Conservation (phyloP, 2,329 filamentous ascomycete species). For the Colletotrichum liriopes region DNA sequence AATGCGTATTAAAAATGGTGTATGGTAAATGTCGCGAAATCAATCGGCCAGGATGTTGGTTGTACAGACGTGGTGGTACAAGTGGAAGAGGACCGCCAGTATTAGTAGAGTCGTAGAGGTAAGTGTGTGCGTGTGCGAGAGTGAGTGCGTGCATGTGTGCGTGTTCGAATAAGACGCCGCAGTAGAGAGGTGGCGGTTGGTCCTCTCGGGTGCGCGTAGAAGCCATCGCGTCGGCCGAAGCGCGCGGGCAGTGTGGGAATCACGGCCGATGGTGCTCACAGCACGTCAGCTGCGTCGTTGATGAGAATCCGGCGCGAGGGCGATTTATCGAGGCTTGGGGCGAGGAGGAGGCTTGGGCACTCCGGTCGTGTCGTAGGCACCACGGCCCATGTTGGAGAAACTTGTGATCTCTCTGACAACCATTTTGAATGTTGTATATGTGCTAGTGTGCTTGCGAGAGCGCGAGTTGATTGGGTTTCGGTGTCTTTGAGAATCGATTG, state of each 20-base stretch:
- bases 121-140: slow-evolving; percentile 7
- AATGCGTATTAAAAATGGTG: slow-evolving; percentile 55
- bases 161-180: slow-evolving; percentile 36
- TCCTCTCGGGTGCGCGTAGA: slow-evolving; percentile 41
- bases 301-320: not conserved
- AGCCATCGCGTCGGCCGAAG: slow-evolving; percentile 44
- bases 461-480: slow-evolving; percentile 9
- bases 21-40: slow-evolving; percentile 43
- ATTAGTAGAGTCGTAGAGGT: slow-evolving; percentile 36
- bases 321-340: slow-evolving; percentile 57
- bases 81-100: slow-evolving; percentile 34
- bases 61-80: slow-evolving; percentile 41
- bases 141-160: slow-evolving; percentile 17
- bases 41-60: slow-evolving; percentile 36
- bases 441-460: slow-evolving; percentile 12
- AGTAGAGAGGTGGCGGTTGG: slow-evolving; percentile 22
- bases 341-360: slow-evolving; percentile 63
- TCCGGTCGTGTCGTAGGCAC: slow-evolving; percentile 68
- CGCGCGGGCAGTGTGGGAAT: slow-evolving; percentile 16
- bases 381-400: slow-evolving; percentile 64
- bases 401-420: slow-evolving; percentile 51
- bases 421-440: slow-evolving; percentile 51
- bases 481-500: slow-evolving; percentile 23
- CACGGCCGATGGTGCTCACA: slow-evolving; percentile 25
- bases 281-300: slow-evolving; percentile 20